Evolutionary conservation across 164 flowering plant species (phyloP).

Genomic region (Sextonia rubra): DNA sequence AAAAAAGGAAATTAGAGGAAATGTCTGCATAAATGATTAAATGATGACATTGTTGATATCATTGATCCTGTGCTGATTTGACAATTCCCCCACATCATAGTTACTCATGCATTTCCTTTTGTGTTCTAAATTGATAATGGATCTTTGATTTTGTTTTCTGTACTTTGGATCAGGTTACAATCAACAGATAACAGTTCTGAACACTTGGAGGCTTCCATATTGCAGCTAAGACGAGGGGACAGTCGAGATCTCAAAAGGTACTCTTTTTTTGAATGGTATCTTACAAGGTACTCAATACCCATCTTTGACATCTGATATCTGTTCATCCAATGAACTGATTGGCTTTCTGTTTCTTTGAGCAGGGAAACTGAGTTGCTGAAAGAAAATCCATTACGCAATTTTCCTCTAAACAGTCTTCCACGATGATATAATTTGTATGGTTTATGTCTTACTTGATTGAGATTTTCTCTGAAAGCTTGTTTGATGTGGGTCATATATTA

Average conservation of each 20-base stretch:
- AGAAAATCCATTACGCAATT: conserved; percentile 77
- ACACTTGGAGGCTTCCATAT: conserved; percentile 31
- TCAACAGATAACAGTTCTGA: conserved; percentile 12
- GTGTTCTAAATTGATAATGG: neutral
- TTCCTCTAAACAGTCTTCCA: conserved; percentile 70
- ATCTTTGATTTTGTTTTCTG: neutral
- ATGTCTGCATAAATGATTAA: too few relatives aligned
- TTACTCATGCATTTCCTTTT: too few relatives aligned
- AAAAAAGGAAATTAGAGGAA: too few relatives aligned
- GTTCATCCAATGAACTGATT: neutral
- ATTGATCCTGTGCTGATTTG: too few relatives aligned
- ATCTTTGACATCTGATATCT: neutral
- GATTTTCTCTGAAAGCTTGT: conserved; percentile 3
- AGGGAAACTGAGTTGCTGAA: conserved; percentile 81
- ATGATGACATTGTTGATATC: too few relatives aligned
- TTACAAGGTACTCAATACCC: conserved; percentile 45
- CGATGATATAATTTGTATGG: conserved; percentile 31
- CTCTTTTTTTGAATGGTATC: conserved; percentile 5
- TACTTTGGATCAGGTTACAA: conserved; percentile 24
- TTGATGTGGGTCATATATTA: neutral
- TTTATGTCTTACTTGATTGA: neutral
- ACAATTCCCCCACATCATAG: too few relatives aligned
- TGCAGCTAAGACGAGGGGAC: conserved; percentile 52
- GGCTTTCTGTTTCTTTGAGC: conserved; percentile 13
- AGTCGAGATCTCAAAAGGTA: conserved; percentile 46